A percentile compares a stretch with the other conserved stretches of the same genome.
Evolutionary conservation across 2,329 filamentous ascomycete species (phyloP).

Genomic region (Microsporum ferrugineum): DNA sequence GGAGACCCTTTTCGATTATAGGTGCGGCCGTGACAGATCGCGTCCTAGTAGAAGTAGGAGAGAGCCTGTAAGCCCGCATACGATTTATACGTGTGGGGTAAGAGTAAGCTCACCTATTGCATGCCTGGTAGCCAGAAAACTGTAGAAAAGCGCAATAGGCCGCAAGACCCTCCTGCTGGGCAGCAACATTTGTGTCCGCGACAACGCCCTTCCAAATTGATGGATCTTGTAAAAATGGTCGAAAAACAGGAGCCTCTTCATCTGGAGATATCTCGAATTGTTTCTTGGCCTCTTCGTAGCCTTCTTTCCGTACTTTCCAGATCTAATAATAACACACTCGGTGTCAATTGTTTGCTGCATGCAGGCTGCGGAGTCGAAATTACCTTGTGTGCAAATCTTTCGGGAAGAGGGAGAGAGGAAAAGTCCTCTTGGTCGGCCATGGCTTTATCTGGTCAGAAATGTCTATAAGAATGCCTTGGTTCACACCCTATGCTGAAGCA

Average conservation of each 20-base stretch:
- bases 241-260: conserved; percentile 74
- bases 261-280: conserved; percentile 74
- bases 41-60: conserved; percentile 42
- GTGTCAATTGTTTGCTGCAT: not conserved
- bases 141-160: conserved; percentile 88
- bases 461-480: not conserved
- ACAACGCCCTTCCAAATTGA: conserved; percentile 85
- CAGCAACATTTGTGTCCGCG: conserved; percentile 89
- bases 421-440: conserved; percentile 82
- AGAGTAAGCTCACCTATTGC: conserved; percentile 45
- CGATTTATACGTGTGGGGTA: not conserved
- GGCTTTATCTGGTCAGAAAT: not conserved
- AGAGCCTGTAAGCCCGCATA: not conserved
- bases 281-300: conserved; percentile 84
- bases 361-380: conserved; percentile 11
- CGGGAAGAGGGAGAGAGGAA: conserved; percentile 62
- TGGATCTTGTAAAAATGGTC: conserved; percentile 75
- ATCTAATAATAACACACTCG: conserved; percentile 39
- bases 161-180: conserved; percentile 82
- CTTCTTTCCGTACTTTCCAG: conserved; percentile 95
- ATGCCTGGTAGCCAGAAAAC: conserved; percentile 70
- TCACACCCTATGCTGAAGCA: not conserved
- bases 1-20: conserved; percentile 82
- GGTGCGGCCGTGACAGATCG: conserved; percentile 61
- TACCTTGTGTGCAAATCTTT: conserved; percentile 76